Conservation (phyloP, 2,329 filamentous ascomycete species). For the Fusarium nygamai region DNA sequence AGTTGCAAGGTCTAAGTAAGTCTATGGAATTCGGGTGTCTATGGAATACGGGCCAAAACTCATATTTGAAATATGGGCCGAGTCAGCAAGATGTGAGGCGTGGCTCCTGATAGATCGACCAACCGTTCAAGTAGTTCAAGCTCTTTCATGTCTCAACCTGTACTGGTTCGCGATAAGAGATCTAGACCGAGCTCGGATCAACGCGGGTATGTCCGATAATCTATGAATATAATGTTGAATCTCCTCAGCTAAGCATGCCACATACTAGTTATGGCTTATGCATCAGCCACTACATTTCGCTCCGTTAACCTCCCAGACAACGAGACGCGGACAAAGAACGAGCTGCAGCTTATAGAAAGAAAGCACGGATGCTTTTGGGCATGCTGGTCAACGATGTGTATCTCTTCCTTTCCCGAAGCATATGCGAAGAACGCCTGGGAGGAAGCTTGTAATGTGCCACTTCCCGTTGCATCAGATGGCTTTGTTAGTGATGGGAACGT, state of each 20-base stretch:
- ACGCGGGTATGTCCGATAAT: background rate
- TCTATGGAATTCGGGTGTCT: too few species aligned
- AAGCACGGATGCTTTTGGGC: background rate
- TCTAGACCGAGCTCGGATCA: background rate
- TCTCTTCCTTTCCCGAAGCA: background rate
- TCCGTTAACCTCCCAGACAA: fast-evolving
- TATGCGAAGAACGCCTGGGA: background rate
- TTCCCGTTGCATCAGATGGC: background rate
- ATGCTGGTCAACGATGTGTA: background rate
- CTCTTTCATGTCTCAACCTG: background rate
- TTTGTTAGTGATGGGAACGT: background rate
- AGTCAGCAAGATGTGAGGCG: background rate
- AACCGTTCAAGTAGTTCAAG: background rate
- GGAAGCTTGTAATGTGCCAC: background rate
- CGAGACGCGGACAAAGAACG: fast-evolving
- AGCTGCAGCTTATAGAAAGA: background rate
- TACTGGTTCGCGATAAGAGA: background rate
- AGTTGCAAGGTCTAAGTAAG: too few species aligned
- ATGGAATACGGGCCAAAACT: too few species aligned
- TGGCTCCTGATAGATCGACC: background rate
- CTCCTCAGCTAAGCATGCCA: background rate
- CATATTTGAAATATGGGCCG: background rate
- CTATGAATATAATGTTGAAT: fast-evolving
- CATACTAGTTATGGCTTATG: background rate
- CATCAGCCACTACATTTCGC: background rate